These are phyloP conservation scores for Saccharomycopsis malanga DNA, from an alignment of 805 yeast species.

Conservation along the genomic window DNA sequence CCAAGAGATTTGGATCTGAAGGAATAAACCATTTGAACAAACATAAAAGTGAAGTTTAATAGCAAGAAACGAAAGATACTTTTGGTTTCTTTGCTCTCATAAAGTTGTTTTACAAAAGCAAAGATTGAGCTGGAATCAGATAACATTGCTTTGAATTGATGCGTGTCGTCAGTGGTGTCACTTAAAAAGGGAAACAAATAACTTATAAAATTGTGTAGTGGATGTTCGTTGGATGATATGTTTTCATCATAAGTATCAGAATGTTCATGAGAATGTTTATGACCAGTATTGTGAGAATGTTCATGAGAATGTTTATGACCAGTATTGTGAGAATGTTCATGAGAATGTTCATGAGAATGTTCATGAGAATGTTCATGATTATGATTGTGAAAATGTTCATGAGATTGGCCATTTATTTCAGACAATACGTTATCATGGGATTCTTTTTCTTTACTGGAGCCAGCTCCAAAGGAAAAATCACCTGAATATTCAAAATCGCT, in stretches of 20 bases:
- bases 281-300: constrained; percentile 21
- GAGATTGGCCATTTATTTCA: too few species aligned
- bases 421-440: background rate
- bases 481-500: constrained; percentile 17
- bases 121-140: constrained; percentile 2
- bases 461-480: constrained; percentile 19
- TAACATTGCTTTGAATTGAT: background rate
- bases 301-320: constrained; percentile 10
- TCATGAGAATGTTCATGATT: constrained; percentile 7
- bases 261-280: constrained; percentile 24
- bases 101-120: constrained; percentile 29
- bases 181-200: constrained; percentile 20
- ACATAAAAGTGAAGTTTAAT: constrained; percentile 87
- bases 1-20: constrained; percentile 91
- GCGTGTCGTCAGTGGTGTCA: constrained; percentile 2
- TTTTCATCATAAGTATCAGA: background rate
- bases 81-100: constrained; percentile 60
- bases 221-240: constrained; percentile 3
- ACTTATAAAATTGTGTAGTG: constrained; percentile 12
- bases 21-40: constrained; percentile 85
- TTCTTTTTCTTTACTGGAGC: constrained; percentile 4
- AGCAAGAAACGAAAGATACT: constrained; percentile 84
- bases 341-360: constrained; percentile 20
- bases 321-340: constrained; percentile 18
- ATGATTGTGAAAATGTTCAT: background rate